These are phyloP conservation scores for Pachyrhizus erosus DNA, from an alignment of 306 rosid species.

Conservation along the genomic window DNA sequence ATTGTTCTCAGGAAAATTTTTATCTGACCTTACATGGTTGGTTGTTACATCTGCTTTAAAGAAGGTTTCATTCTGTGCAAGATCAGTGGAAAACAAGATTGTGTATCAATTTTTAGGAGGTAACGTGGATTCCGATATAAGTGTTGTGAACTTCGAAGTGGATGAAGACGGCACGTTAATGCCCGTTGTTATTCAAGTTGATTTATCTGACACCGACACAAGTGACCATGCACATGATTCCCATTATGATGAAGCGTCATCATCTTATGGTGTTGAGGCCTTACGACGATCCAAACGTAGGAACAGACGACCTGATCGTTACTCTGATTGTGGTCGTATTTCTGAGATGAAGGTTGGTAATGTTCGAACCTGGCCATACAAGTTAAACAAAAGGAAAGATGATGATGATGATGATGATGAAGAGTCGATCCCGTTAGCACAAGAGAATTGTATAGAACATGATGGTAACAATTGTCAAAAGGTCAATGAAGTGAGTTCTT, in stretches of 20 bases:
- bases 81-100: background rate
- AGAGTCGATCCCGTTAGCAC: background rate
- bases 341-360: background rate
- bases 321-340: background rate
- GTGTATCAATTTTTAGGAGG: background rate
- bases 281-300: background rate
- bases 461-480: background rate
- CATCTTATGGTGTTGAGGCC: background rate
- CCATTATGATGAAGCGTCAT: background rate
- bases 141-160: background rate
- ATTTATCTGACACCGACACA: background rate
- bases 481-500: background rate
- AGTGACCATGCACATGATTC: background rate
- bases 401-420: background rate
- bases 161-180: background rate
- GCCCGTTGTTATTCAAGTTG: background rate
- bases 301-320: background rate
- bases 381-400: background rate
- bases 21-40: conserved; percentile 1
- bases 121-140: background rate
- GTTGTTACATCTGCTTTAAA: background rate
- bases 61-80: background rate
- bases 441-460: background rate
- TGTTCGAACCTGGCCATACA: background rate
- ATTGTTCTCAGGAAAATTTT: background rate